These are phyloP conservation scores for Heritiera fomes DNA, from an alignment of 345 rosid species.

Conservation along the genomic window DNA sequence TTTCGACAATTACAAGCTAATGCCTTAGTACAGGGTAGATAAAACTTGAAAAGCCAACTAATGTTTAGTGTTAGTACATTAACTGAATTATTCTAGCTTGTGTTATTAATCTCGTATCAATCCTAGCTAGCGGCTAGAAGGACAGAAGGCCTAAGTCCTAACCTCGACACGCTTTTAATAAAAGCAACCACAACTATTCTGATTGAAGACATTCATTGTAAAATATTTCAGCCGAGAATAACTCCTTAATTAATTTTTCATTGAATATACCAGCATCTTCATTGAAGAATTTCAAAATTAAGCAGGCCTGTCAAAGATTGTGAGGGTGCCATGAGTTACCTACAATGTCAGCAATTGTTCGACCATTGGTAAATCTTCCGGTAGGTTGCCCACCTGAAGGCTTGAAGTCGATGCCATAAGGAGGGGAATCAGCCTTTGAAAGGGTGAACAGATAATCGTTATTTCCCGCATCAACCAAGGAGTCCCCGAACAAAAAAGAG, in stretches of 20 bases:
- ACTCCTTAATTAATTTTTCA: no score
- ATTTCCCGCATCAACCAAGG: conserved; percentile 60
- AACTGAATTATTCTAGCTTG: not conserved
- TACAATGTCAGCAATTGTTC: conserved; percentile 39
- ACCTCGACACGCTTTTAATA: not conserved
- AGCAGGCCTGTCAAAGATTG: not conserved
- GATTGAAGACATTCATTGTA: no score
- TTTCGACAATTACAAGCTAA: not conserved
- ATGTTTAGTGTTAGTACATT: not conserved
- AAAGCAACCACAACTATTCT: no score
- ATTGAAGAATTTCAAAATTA: not conserved
- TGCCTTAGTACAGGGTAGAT: not conserved
- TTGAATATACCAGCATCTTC: no score
- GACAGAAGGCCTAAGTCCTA: not conserved
- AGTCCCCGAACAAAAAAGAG: conserved; percentile 59
- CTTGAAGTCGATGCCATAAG: conserved; percentile 64
- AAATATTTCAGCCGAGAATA: no score
- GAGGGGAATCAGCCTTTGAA: conserved; percentile 52
- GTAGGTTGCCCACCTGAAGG: conserved; percentile 60
- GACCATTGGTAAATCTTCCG: conserved; percentile 69
- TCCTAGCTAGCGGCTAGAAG: not conserved
- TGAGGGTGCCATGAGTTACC: conserved; percentile 21
- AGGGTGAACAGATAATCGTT: conserved; percentile 49
- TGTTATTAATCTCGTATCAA: not conserved
- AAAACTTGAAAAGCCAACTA: not conserved